Conservation (phyloP, 176 grass and related monocot genomes). For the Avena insularis region DNA sequence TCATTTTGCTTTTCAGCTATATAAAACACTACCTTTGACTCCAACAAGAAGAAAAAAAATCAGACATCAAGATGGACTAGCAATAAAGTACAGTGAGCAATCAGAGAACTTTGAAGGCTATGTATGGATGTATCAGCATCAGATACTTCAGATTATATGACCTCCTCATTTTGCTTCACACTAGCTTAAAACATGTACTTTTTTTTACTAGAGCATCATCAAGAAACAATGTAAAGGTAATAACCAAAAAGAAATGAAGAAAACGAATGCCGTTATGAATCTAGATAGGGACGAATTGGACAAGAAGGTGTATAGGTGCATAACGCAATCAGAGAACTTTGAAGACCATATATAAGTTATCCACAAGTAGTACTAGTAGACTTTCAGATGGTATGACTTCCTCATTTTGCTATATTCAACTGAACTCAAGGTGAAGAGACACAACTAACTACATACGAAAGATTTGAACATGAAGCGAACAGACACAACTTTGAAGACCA, state of each 20-base stretch:
- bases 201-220: neutral
- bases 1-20: conserved; percentile 15
- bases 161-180: conserved; percentile 52
- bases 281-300: neutral
- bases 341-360: conserved; percentile 18
- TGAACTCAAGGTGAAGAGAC: neutral
- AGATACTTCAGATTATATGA: conserved; percentile 45
- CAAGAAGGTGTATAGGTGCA: neutral
- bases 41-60: neutral
- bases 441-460: neutral
- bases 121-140: conserved; percentile 43
- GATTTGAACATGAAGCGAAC: conserved; percentile 28
- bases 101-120: conserved; percentile 71
- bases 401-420: conserved; percentile 25
- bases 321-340: conserved; percentile 45
- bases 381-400: conserved; percentile 27
- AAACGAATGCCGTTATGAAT: neutral
- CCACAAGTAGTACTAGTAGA: neutral
- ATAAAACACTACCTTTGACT: neutral
- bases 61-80: neutral
- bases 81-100: neutral
- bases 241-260: neutral
- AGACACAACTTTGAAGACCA: conserved; percentile 80
- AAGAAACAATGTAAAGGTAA: neutral
- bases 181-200: neutral